Evolutionary conservation across 371 early-diverging fungal genomes (phyloP).

Genomic region (Mortierella sp.): DNA sequence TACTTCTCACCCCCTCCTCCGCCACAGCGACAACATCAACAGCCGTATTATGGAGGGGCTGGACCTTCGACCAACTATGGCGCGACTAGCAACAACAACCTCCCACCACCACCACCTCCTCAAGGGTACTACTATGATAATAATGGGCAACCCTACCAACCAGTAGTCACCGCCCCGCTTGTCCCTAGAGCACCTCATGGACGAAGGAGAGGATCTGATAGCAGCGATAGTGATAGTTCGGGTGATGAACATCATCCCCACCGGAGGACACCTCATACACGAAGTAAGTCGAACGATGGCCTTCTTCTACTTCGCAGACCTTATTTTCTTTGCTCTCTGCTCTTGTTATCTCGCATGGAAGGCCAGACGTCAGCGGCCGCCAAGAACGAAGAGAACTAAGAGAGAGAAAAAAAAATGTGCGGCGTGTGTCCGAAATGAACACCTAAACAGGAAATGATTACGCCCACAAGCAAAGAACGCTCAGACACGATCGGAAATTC

Average conservation of each 20-base stretch:
- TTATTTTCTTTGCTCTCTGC: not conserved
- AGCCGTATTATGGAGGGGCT: not conserved
- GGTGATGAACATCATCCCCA: not conserved
- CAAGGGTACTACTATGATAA: not conserved
- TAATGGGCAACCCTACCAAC: not conserved
- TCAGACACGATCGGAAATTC: not conserved
- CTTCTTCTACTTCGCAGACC: too few species aligned
- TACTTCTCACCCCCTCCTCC: constrained; percentile 12
- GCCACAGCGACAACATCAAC: not conserved
- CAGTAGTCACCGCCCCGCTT: not conserved
- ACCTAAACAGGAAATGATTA: constrained; percentile 12
- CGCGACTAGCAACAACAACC: constrained; percentile 13
- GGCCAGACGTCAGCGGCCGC: not conserved
- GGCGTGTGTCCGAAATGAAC: constrained; percentile 5
- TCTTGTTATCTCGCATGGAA: not conserved
- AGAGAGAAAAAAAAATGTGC: not conserved
- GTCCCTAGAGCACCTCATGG: not conserved
- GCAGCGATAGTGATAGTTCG: constrained; percentile 1
- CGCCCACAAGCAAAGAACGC: not conserved
- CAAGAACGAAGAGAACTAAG: not conserved
- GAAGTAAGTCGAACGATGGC: not conserved
- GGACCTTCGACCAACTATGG: constrained; percentile 29
- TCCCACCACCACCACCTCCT: not conserved
- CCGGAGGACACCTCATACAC: not conserved
- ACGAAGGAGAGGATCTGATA: not conserved